These are phyloP conservation scores for Ceratocystis cacaofunesta DNA, from an alignment of 2,329 filamentous ascomycete genomes.

Conservation along the genomic window DNA sequence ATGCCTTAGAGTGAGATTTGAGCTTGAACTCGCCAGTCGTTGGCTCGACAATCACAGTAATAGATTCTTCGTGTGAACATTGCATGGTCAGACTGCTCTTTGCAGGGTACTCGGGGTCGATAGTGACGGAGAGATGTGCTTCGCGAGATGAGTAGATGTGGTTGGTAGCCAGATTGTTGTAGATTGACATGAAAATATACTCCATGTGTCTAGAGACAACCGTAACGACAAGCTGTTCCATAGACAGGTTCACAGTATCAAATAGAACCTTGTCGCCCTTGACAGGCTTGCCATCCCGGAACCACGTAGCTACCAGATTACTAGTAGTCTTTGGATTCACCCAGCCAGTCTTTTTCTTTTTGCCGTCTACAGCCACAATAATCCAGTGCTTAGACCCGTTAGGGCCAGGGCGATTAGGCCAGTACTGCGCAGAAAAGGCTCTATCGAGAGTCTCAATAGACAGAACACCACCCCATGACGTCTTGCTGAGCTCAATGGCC, in stretches of 20 bases:
- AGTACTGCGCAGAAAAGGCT: slow-evolving; percentile 80
- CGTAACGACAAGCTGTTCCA: slow-evolving; percentile 57
- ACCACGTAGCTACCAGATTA: slow-evolving; percentile 58
- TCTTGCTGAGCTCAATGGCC: slow-evolving; percentile 51
- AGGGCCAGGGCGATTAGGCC: slow-evolving; percentile 43
- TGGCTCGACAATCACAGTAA: slow-evolving; percentile 51
- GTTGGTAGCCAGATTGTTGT: slow-evolving; percentile 42
- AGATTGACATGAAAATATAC: slow-evolving; percentile 53
- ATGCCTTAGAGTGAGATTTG: slow-evolving; percentile 45
- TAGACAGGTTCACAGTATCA: slow-evolving; percentile 51
- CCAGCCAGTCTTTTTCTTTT: slow-evolving; percentile 32
- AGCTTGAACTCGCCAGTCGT: slow-evolving; percentile 64
- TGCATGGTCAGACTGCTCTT: slow-evolving; percentile 55
- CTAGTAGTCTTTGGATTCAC: slow-evolving; percentile 35
- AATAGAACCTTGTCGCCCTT: slow-evolving; percentile 52
- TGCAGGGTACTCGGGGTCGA: slow-evolving; percentile 47
- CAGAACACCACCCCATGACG: slow-evolving; percentile 64
- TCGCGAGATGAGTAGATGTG: slow-evolving; percentile 47
- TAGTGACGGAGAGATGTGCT: slow-evolving; percentile 41
- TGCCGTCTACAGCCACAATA: slow-evolving; percentile 66
- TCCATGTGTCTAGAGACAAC: slow-evolving; percentile 63
- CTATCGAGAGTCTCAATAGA: slow-evolving; percentile 68
- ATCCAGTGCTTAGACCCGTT: slow-evolving; percentile 72
- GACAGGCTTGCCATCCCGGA: slow-evolving; percentile 65
- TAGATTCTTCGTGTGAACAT: slow-evolving; percentile 27